Base-by-base conservation (phyloP, 179 eudicot genomes). In the Monotropa hypopitys region DNA sequence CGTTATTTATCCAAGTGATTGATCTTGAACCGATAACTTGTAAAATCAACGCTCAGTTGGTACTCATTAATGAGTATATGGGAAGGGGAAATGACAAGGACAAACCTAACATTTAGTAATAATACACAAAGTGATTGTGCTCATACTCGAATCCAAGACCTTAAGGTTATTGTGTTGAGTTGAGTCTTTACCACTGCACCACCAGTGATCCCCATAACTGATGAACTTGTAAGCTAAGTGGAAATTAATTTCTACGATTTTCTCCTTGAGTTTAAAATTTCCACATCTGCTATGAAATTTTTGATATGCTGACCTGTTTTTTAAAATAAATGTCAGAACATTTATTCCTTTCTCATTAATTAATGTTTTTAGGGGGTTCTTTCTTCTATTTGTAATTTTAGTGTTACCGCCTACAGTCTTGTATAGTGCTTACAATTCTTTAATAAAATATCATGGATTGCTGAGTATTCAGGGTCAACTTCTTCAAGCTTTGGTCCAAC, bases 391-490 rank as follows among this genome's bases (percentile, higher is more conserved):
- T 45, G 33, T 11, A 3, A 6, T 47, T 54, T 2, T 46, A 71
- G 38, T 47, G 42, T 49, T 71, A 13, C 12, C 42, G 1, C 40
- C 6, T 21, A 23, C 73, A 45, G 4, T 33, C 18, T 23, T 9
- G 16, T 70, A 70, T 30, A 46, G 35, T 72, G 45, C 62, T 8
- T 56, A 5, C 10, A 9, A 38, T 42, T 10, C 28, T 46, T 46
- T 46, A 13, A 47, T 0, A 49, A n/a, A 10, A 6, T 43, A 76
- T 76, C 16, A 78, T 74, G 54, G 45, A 47, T 65, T 81, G 50
- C 76, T 79, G 84, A 38, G 73, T 71, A 50, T 73, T 43, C 84
- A 65, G 80, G 54, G 66, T 81, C 89, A 73, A 86, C 80, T 26
- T 81, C 85, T 72, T 81, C 76, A 70, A 83, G 74, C 65, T 54